These are phyloP conservation scores for Centrapalus pauciflorus DNA, from an alignment of 129 eudicot genomes.

Conservation along the genomic window DNA sequence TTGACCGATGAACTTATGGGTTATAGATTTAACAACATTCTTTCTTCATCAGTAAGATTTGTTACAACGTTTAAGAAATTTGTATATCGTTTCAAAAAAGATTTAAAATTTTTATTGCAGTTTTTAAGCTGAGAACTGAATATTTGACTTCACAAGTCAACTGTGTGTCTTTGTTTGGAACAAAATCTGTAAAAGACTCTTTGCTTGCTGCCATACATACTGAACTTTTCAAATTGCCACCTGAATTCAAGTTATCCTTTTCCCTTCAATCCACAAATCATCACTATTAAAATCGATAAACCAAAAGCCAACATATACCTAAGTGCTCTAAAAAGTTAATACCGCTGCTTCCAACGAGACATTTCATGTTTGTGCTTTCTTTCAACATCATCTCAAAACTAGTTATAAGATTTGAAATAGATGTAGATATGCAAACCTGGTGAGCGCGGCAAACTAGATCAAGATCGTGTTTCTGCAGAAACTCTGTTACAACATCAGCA, in stretches of 20 bases:
- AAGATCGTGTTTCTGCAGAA: slow-evolving; percentile 44
- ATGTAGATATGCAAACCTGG: slow-evolving; percentile 29
- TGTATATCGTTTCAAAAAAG: not conserved
- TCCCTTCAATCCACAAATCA: not conserved
- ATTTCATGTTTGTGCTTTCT: not conserved
- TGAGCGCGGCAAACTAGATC: slow-evolving; percentile 61
- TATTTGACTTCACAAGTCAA: too few relatives aligned
- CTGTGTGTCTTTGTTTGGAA: too few relatives aligned
- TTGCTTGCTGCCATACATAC: too few relatives aligned
- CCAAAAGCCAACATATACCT: too few relatives aligned
- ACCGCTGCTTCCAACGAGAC: too few relatives aligned
- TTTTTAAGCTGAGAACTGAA: too few relatives aligned
- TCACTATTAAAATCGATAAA: too few relatives aligned
- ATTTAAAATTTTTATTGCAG: not conserved
- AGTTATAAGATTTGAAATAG: not conserved
- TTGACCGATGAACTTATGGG: too few relatives aligned
- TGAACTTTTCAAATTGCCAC: not conserved
- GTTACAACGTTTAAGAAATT: not conserved
- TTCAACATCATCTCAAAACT: not conserved
- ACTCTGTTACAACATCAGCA: slow-evolving; percentile 53
- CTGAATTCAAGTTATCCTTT: not conserved
- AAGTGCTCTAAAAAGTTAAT: too few relatives aligned
- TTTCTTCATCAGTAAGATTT: not conserved
- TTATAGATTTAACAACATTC: not conserved
- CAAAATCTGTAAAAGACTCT: too few relatives aligned